Evolutionary conservation across 495 filamentous ascomycete genomes (phyloP).

Genomic region (Aspergillus heteromorphus): DNA sequence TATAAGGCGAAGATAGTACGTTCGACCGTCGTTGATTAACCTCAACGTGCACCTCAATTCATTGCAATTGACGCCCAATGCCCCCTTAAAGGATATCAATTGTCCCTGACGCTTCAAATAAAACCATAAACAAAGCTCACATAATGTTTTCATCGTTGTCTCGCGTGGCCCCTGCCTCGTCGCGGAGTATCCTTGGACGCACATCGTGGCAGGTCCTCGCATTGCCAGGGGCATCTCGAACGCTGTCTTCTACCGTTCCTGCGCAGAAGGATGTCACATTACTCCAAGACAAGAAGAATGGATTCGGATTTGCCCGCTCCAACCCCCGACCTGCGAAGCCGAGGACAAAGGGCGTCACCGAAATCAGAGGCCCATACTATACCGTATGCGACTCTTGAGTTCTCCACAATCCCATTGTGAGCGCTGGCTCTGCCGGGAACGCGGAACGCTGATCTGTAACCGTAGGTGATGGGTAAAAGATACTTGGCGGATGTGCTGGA

Average conservation of each 20-base stretch:
- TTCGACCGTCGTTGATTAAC: neutral
- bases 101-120: too few species aligned
- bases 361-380: constrained; percentile 55
- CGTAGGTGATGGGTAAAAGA: constrained; percentile 46
- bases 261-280: constrained; percentile 28
- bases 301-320: constrained; percentile 50
- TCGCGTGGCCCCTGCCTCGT: neutral
- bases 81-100: too few species aligned
- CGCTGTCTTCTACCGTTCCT: constrained; percentile 14
- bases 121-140: too few species aligned
- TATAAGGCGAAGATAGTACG: neutral
- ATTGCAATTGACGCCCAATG: too few species aligned
- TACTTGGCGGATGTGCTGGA: constrained; percentile 50
- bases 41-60: neutral
- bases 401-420: neutral
- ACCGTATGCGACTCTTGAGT: constrained; percentile 25
- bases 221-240: constrained; percentile 8
- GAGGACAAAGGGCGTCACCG: constrained; percentile 45
- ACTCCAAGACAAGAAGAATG: constrained; percentile 46
- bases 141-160: constrained; percentile 1
- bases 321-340: constrained; percentile 49
- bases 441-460: neutral
- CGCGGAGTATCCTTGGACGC: constrained; percentile 1
- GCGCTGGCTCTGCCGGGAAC: neutral
- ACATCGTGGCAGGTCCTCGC: constrained; percentile 7